phyloP scores from a whole-genome alignment of 2,329 filamentous ascomycete species.

The Endoconidiophora laricicola region DNA sequence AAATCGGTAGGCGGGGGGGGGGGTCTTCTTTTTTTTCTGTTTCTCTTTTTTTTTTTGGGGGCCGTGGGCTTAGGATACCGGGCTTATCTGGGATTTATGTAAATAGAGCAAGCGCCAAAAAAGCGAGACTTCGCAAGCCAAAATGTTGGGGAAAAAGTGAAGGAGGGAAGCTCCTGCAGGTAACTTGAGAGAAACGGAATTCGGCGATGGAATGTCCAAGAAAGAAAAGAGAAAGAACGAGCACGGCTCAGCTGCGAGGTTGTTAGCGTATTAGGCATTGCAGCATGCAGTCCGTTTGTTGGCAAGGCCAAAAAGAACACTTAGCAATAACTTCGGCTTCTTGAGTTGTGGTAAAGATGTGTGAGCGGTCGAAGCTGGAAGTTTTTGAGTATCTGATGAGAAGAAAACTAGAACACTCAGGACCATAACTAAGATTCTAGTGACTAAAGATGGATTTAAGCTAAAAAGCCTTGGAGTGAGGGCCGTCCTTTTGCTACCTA shows the following conservation, averaged over 20 bases:
- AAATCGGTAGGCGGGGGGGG: background rate
- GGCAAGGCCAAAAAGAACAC: background rate
- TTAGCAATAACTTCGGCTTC: background rate
- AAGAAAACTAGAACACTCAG: too few relatives aligned
- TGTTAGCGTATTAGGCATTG: background rate
- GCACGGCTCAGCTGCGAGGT: background rate
- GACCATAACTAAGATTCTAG: too few relatives aligned
- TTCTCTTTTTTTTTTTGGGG: background rate
- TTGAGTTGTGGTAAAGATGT: too few relatives aligned
- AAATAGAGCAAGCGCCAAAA: background rate
- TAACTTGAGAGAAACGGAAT: background rate
- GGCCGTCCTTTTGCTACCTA: too few relatives aligned
- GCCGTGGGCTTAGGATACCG: too few relatives aligned
- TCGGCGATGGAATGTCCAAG: background rate
- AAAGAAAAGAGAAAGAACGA: background rate
- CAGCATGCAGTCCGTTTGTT: background rate
- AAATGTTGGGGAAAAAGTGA: conserved; percentile 4
- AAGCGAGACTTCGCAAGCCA: background rate
- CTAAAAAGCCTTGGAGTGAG: too few relatives aligned
- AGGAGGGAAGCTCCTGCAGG: background rate
- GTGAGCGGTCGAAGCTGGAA: too few relatives aligned
- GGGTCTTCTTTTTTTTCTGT: background rate
- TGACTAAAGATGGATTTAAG: too few relatives aligned
- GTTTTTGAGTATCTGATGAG: too few relatives aligned
- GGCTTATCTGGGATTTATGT: conserved; percentile 5